Conservation (phyloP, 495 filamentous ascomycete genomes). For the Cenococcum geophilum region DNA sequence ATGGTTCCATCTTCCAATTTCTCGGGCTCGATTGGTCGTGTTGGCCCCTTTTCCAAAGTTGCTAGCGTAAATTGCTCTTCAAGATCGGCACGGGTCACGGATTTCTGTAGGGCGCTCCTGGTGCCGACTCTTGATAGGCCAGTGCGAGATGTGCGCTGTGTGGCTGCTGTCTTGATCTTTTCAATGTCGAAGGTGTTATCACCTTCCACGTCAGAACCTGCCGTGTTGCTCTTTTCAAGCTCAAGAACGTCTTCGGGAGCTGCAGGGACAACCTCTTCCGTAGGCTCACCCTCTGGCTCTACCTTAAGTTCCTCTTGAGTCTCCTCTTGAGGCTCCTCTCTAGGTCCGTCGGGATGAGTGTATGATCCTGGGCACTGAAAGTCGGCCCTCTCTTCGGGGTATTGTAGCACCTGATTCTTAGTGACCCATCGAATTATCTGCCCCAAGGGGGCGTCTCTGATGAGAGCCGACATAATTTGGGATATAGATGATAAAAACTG, state of each 20-base stretch:
- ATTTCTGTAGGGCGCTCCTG: conserved; percentile 19
- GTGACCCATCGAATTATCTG: conserved; percentile 30
- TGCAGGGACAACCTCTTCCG: conserved; percentile 9
- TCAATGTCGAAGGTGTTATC: conserved; percentile 14
- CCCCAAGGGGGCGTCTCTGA: conserved; percentile 30
- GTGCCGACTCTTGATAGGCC: conserved; percentile 25
- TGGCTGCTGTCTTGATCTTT: conserved; percentile 22
- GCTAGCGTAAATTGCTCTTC: conserved; percentile 28
- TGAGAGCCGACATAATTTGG: conserved; percentile 21
- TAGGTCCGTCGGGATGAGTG: conserved; percentile 4
- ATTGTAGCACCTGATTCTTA: conserved; percentile 25
- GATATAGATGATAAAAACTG: background rate
- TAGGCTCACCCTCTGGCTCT: conserved; percentile 12
- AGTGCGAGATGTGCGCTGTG: conserved; percentile 13
- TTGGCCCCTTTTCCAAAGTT: conserved; percentile 23
- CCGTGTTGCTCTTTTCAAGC: conserved; percentile 10
- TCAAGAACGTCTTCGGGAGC: conserved; percentile 11
- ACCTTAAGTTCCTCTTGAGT: background rate
- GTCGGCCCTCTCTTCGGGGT: conserved; percentile 31
- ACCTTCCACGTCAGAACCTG: background rate
- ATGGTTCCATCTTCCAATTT: conserved; percentile 36
- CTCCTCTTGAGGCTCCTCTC: background rate
- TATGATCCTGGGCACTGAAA: conserved; percentile 16
- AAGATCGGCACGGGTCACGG: conserved; percentile 21
- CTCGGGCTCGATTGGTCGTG: conserved; percentile 28